Conservation (phyloP, 805 yeast species). For the Wickerhamomyces queroliae region DNA sequence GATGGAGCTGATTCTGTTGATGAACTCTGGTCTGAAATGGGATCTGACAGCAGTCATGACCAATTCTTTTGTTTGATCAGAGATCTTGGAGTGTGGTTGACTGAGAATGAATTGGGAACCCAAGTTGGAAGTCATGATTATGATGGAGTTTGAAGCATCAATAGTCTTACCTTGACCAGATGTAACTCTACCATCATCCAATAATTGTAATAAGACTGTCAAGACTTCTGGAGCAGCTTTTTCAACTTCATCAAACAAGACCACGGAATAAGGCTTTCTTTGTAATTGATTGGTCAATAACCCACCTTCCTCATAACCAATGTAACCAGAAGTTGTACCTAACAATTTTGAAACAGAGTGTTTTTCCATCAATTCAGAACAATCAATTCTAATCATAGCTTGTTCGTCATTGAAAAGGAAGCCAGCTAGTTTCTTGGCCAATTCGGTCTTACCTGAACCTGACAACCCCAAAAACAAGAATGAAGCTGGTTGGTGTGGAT, state of each 20-base stretch:
- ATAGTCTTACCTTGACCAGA: constrained; percentile 91
- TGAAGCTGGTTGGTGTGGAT: constrained; percentile 95
- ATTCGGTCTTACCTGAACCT: constrained; percentile 97
- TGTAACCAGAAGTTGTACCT: constrained; percentile 97
- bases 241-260: constrained; percentile 94
- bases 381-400: constrained; percentile 96
- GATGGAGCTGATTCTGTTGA: constrained; percentile 91
- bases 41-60: constrained; percentile 81
- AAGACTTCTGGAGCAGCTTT: constrained; percentile 98
- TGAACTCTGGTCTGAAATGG: constrained; percentile 96
- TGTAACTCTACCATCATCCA: constrained; percentile 95
- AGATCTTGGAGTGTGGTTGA: constrained; percentile 57
- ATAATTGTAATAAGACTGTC: constrained; percentile 83
- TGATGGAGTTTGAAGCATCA: constrained; percentile 86
- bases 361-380: constrained; percentile 93
- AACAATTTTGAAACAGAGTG: constrained; percentile 91
- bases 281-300: constrained; percentile 87
- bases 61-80: constrained; percentile 59
- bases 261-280: constrained; percentile 92
- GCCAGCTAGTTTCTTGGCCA: constrained; percentile 95
- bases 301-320: constrained; percentile 98
- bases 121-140: constrained; percentile 95
- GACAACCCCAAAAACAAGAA: constrained; percentile 92
- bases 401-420: constrained; percentile 93
- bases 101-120: constrained; percentile 88